phyloP scores from a whole-genome alignment of 345 rosid genomes.

The Mangifera indica region DNA sequence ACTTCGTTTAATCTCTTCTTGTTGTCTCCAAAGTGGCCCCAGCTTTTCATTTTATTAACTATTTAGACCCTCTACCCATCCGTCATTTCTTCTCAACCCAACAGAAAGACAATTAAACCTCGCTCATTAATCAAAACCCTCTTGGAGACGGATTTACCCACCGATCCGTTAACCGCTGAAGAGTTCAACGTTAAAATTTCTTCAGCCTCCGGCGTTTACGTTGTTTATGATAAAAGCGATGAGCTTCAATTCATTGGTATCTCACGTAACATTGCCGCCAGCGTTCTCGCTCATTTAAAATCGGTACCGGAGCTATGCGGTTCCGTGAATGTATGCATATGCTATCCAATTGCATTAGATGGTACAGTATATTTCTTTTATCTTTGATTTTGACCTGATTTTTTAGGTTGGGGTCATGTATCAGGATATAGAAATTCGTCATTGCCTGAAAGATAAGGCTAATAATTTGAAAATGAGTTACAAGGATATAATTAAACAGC shows the following conservation, averaged over 20 bases:
- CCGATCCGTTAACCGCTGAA: conserved; percentile 32
- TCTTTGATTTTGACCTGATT: no score
- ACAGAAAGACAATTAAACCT: conserved; percentile 20
- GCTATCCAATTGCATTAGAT: not conserved
- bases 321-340: conserved; percentile 59
- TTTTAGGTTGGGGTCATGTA: no score
- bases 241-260: conserved; percentile 86
- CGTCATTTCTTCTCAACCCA: conserved; percentile 42
- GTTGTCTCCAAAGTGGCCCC: conserved; percentile 43
- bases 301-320: conserved; percentile 72
- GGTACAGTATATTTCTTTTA: not conserved
- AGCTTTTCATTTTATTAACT: conserved; percentile 38
- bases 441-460: no score
- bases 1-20: conserved; percentile 25
- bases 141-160: conserved; percentile 44
- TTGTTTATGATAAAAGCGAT: conserved; percentile 58
- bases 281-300: conserved; percentile 58
- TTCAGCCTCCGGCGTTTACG: conserved; percentile 70
- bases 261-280: conserved; percentile 72
- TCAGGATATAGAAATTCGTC: not conserved
- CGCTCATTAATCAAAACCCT: conserved; percentile 44
- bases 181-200: conserved; percentile 44
- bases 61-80: conserved; percentile 33
- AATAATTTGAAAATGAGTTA: no score
- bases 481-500: no score